These are phyloP conservation scores for Parachaetomium inaequale DNA, from an alignment of 495 filamentous ascomycete genomes.

Conservation along the genomic window DNA sequence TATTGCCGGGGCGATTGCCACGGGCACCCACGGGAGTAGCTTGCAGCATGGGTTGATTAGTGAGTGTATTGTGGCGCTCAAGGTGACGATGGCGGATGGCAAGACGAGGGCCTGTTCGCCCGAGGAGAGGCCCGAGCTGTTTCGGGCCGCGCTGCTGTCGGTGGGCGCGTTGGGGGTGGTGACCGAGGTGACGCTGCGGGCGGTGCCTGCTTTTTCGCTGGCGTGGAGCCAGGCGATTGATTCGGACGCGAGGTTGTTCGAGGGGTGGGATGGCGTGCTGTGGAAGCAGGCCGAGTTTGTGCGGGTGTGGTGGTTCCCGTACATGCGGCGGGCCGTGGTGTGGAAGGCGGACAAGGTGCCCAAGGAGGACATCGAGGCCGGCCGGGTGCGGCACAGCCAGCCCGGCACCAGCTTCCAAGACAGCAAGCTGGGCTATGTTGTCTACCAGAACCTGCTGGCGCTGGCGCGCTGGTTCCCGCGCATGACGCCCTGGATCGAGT, in stretches of 20 bases:
- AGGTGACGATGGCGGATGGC: conserved; percentile 80
- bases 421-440: conserved; percentile 71
- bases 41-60: conserved; percentile 79
- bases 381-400: conserved; percentile 41
- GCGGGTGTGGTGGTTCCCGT: conserved; percentile 96
- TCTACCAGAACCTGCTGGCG: conserved; percentile 86
- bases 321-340: conserved; percentile 76
- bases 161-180: conserved; percentile 89
- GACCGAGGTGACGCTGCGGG: conserved; percentile 79
- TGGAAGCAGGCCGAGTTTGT: conserved; percentile 88
- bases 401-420: conserved; percentile 68
- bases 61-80: conserved; percentile 65
- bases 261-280: conserved; percentile 66
- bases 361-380: conserved; percentile 50
- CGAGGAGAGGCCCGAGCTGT: conserved; percentile 68
- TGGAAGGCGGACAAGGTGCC: conserved; percentile 68
- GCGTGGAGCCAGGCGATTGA: conserved; percentile 81
- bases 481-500: conserved; percentile 80
- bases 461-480: conserved; percentile 72
- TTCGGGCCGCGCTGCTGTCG: conserved; percentile 81
- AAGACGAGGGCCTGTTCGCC: conserved; percentile 68
- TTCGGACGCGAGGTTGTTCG: conserved; percentile 60
- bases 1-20: conserved; percentile 87
- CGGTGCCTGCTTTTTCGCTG: conserved; percentile 71
- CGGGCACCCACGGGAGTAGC: conserved; percentile 88